A percentile compares a stretch with the other conserved stretches of the same genome.
Evolutionary conservation across 306 rosid species (phyloP).

Genomic region (Sphenostylis stenocarpa): DNA sequence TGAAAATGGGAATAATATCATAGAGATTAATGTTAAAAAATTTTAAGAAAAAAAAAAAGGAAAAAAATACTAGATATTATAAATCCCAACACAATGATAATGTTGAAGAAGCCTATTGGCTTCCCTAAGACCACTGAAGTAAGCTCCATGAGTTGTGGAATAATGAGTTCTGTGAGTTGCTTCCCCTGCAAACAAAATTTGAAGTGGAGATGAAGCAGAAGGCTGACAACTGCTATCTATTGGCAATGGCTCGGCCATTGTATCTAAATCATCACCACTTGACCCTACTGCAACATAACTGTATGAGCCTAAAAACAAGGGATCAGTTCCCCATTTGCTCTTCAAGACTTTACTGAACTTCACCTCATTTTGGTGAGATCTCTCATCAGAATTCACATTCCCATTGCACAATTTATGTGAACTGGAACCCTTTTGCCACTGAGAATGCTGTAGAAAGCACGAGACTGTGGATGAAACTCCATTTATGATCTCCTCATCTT

Average conservation of each 20-base stretch:
- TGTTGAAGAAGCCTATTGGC: constrained; percentile 92
- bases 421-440: constrained; percentile 26
- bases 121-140: constrained; percentile 95
- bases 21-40: constrained; percentile 49
- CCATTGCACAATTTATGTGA: constrained; percentile 48
- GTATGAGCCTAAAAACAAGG: constrained; percentile 86
- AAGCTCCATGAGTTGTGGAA: constrained; percentile 99
- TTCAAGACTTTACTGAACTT: constrained; percentile 58
- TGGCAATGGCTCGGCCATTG: constrained; percentile 90
- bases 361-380: constrained; percentile 40
- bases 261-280: constrained; percentile 85
- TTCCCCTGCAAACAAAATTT: constrained; percentile 94
- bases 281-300: constrained; percentile 87
- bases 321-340: constrained; percentile 84
- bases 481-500: constrained; percentile 64
- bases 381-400: constrained; percentile 36
- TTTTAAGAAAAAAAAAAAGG: constrained; percentile 6
- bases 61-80: constrained; percentile 31
- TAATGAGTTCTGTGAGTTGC: constrained; percentile 98
- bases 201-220: constrained; percentile 57
- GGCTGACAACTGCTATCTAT: constrained; percentile 37
- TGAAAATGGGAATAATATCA: constrained; percentile 57
- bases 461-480: constrained; percentile 72
- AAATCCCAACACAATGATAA: constrained; percentile 70
- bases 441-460: constrained; percentile 45